Percentiles rank a stretch among this genome's conserved stretches.
Evolutionary conservation across 2,329 filamentous ascomycete species (phyloP).

Genomic region (Neoscytalidium dimidiatum): DNA sequence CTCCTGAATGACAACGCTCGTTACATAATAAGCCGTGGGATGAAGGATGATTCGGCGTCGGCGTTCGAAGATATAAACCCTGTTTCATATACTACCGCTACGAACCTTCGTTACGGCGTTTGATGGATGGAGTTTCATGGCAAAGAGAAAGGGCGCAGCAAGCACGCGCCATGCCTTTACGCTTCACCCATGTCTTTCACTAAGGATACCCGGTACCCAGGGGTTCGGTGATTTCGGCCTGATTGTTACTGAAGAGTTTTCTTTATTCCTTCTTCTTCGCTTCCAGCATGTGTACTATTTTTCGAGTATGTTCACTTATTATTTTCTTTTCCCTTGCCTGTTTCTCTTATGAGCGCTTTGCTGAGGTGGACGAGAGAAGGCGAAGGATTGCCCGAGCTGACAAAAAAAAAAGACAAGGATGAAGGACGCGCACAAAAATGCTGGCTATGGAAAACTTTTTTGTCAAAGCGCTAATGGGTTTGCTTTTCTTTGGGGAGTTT

Average conservation of each 20-base stretch:
- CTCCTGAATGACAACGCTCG: background rate
- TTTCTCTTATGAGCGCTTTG: background rate
- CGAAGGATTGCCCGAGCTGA: slow-evolving; percentile 1
- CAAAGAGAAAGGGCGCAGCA: slow-evolving; percentile 9
- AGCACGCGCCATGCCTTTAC: slow-evolving; percentile 10
- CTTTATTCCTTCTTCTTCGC: background rate
- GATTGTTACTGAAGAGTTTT: background rate
- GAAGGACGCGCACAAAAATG: slow-evolving; percentile 8
- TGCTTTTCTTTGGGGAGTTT: background rate
- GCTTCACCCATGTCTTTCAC: slow-evolving; percentile 16
- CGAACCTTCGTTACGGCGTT: slow-evolving; percentile 19
- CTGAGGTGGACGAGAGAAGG: background rate
- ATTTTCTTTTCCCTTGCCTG: background rate
- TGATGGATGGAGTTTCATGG: slow-evolving; percentile 18
- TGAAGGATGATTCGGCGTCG: slow-evolving; percentile 7
- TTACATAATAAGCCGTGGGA: slow-evolving; percentile 14
- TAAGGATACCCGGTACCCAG: slow-evolving; percentile 16
- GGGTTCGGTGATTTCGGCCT: slow-evolving; percentile 15
- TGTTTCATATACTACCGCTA: slow-evolving; percentile 17
- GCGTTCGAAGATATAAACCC: slow-evolving; percentile 15
- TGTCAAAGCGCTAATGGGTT: background rate
- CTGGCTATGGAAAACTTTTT: background rate
- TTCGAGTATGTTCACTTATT: background rate
- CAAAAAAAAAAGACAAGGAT: slow-evolving; percentile 10
- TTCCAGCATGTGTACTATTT: slow-evolving; percentile 19